Percentiles rank a stretch among this genome's conserved stretches.
phyloP scores from a whole-genome alignment of 1,139 yeast species.

The Hanseniaspora sp. region DNA sequence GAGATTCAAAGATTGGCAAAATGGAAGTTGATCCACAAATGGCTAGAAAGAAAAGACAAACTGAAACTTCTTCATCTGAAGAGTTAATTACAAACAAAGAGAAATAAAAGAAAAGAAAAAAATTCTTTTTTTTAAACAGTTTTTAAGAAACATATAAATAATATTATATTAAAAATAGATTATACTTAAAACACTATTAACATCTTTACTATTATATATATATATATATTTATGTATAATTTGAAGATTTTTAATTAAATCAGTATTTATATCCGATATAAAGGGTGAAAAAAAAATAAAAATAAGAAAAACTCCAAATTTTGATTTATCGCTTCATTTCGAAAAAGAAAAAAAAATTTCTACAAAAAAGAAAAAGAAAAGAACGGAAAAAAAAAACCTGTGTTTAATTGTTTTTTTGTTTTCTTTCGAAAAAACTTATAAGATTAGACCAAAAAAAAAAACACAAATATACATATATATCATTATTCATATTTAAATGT shows the following conservation, averaged over 20 bases:
- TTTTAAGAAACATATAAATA: background rate
- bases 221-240: no score
- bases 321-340: no score
- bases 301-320: no score
- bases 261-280: background rate
- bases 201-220: no score
- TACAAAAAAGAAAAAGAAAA: no score
- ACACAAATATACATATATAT: background rate
- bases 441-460: background rate
- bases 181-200: no score
- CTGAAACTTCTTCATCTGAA: constrained; percentile 1
- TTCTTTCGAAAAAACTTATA: background rate
- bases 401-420: no score
- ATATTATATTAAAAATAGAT: background rate
- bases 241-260: no score
- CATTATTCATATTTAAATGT: constrained; percentile 16
- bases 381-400: no score
- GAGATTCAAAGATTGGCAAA: constrained; percentile 48
- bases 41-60: constrained; percentile 45
- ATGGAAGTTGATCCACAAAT: constrained; percentile 59
- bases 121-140: no score
- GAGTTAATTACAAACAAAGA: background rate
- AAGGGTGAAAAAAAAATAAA: background rate
- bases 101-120: no score
- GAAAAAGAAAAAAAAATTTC: no score